Conservation (phyloP, 441 rosid genomes). For the Populus hybrid region DNA sequence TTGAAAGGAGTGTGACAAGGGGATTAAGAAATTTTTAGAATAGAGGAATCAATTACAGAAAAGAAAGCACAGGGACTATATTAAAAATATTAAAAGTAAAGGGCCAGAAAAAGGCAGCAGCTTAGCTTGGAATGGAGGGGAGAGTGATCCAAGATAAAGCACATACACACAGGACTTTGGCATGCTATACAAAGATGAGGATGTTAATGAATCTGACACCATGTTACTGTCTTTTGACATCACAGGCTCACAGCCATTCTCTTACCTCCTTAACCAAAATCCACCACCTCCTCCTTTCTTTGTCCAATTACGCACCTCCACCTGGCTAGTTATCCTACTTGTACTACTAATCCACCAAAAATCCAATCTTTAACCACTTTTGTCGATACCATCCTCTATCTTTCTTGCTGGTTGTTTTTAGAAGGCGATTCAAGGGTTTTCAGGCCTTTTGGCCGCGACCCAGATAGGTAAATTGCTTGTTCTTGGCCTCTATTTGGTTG, state of each 20-base stretch:
- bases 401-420: background rate
- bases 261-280: constrained; percentile 5
- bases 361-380: background rate
- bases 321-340: constrained; percentile 20
- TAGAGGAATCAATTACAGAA: no score
- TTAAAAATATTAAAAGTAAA: background rate
- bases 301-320: constrained; percentile 23
- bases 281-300: constrained; percentile 5
- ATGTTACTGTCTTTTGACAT: background rate
- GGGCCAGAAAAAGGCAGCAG: background rate
- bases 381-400: background rate
- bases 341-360: background rate
- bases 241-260: background rate
- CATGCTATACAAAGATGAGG: background rate
- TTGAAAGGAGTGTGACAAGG: no score
- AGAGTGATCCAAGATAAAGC: background rate
- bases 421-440: constrained; percentile 2
- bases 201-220: background rate
- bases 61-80: no score
- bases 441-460: constrained; percentile 6
- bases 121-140: background rate
- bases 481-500: background rate
- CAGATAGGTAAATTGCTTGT: constrained; percentile 11
- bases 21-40: no score
- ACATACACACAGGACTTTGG: background rate